Base-by-base conservation (phyloP, 306 rosid genomes). In the Mucuna pruriens region DNA sequence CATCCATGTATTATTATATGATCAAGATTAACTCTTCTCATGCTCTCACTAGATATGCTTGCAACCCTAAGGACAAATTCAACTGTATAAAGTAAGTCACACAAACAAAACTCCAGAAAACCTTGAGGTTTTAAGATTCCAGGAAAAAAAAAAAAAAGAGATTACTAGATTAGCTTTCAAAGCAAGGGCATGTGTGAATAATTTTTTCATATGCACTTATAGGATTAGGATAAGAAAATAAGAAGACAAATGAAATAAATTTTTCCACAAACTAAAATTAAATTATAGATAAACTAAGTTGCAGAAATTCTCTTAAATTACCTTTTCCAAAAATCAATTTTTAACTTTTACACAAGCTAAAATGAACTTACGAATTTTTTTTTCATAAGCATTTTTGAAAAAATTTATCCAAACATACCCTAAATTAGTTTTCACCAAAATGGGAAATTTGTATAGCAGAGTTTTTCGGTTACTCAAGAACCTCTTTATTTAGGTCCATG, bases 391-490 rank as follows among this genome's bases (percentile, higher is more conserved):
- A n/a, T n/a, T n/a, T n/a, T n/a, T n/a, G n/a, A n/a, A n/a, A n/a
- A n/a, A n/a, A n/a, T n/a, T n/a, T n/a, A n/a, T n/a, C n/a, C n/a
- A n/a, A n/a, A n/a, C n/a, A n/a, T n/a, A n/a, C n/a, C n/a, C n/a
- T 61, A 29, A 61, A 64, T 22, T 23, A 26, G 22, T 16, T 77
- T 61, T 23, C 19, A 31, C 9, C 40, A 33, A 20, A 80, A 73
- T 36, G 19, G 44, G 60, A 77, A 77, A 5, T 36, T 34, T 54
- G 19, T 13, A 17, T 17, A 11, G 70, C 75, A 55, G 58, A 66
- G 62, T 65, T 31, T 57, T 7, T 80, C 15, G 29, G 48, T 48
- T 12, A 25, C 52, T 36, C 51, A 10, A 16, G 55, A 74, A 84
- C 29, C 29, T 4, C 26, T 31, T 13, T 3, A 52, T 33, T 33